Evolutionary conservation across 1,139 yeast species (phyloP).

Genomic region (Meyerozyma elateridarum): DNA sequence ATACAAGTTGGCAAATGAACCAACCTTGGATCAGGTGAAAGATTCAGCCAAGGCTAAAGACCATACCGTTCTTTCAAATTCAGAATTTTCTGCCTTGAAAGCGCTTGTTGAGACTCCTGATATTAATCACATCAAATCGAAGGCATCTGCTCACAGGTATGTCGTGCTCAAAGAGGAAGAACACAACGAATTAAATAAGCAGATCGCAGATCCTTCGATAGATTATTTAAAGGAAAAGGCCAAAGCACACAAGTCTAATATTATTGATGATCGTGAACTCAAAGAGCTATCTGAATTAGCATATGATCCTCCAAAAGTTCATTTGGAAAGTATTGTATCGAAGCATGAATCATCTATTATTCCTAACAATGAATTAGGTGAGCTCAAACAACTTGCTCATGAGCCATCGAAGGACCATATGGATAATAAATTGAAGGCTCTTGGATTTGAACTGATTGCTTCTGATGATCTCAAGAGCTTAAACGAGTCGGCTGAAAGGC

Average conservation of each 20-base stretch:
- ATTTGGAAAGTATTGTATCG: constrained; percentile 13
- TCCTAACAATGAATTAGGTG: constrained; percentile 15
- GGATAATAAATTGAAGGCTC: constrained; percentile 23
- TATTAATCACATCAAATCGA: constrained; percentile 24
- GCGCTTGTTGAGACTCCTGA: constrained; percentile 18
- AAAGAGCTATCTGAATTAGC: constrained; percentile 13
- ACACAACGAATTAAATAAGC: constrained; percentile 15
- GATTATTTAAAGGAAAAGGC: constrained; percentile 24
- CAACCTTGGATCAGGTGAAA: constrained; percentile 14
- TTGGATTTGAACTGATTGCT: constrained; percentile 18
- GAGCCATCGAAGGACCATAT: constrained; percentile 30
- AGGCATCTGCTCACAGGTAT: constrained; percentile 25
- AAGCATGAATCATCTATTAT: constrained; percentile 15
- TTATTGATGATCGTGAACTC: constrained; percentile 20
- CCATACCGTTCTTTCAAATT: constrained; percentile 18
- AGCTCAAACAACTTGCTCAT: constrained; percentile 14
- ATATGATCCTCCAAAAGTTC: constrained; percentile 13
- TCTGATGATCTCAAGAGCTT: constrained; percentile 2
- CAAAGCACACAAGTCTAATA: constrained; percentile 11
- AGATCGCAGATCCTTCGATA: constrained; percentile 19
- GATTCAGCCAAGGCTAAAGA: constrained; percentile 7
- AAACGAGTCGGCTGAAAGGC: constrained; percentile 14
- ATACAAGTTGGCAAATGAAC: constrained; percentile 31
- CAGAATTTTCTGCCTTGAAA: too few relatives aligned
- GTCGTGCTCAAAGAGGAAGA: constrained; percentile 7